A percentile compares a stretch with the other conserved stretches of the same genome.
These are phyloP conservation scores for Plasmodium sp. DNA, from an alignment of 169 alveolate species.

Conservation along the genomic window DNA sequence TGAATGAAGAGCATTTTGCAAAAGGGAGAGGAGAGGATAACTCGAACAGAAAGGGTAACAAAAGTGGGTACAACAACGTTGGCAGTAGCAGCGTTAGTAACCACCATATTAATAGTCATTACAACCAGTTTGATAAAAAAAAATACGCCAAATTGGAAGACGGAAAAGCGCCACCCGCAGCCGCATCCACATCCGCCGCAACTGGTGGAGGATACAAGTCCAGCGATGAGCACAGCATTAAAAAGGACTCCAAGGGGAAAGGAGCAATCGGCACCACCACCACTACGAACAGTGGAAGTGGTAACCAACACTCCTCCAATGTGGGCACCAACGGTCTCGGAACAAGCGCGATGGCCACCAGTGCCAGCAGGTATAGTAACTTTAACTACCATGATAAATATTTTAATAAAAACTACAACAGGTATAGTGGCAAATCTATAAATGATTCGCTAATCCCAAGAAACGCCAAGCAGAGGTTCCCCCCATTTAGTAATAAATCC, in stretches of 20 bases:
- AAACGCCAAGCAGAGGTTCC: slow-evolving; percentile 22
- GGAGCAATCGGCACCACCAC: neutral
- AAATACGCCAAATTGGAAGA: slow-evolving; percentile 11
- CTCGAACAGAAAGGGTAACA: slow-evolving; percentile 3
- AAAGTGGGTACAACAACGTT: neutral
- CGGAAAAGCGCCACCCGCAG: slow-evolving; percentile 1
- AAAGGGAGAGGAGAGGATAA: slow-evolving; percentile 5
- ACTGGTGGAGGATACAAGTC: slow-evolving; percentile 8
- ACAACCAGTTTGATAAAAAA: slow-evolving; percentile 26
- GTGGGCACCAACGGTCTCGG: neutral
- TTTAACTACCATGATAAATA: slow-evolving; percentile 54
- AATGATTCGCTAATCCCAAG: slow-evolving; percentile 4
- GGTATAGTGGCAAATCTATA: slow-evolving; percentile 35
- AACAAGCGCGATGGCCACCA: neutral
- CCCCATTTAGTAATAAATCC: slow-evolving; percentile 15
- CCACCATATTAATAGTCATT: slow-evolving; percentile 27
- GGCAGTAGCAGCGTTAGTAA: neutral
- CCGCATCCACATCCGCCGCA: neutral
- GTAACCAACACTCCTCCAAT: neutral
- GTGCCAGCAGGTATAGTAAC: slow-evolving; percentile 46
- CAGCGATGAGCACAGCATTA: slow-evolving; percentile 10
- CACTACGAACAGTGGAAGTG: neutral
- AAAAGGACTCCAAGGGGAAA: slow-evolving; percentile 41
- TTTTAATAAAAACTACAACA: slow-evolving; percentile 60
- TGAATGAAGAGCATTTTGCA: slow-evolving; percentile 15